Evolutionary conservation across 441 rosid genomes (phyloP), one percentile per base, ranked within the genome.

Genomic region (Pelargonium cotyledonis): DNA sequence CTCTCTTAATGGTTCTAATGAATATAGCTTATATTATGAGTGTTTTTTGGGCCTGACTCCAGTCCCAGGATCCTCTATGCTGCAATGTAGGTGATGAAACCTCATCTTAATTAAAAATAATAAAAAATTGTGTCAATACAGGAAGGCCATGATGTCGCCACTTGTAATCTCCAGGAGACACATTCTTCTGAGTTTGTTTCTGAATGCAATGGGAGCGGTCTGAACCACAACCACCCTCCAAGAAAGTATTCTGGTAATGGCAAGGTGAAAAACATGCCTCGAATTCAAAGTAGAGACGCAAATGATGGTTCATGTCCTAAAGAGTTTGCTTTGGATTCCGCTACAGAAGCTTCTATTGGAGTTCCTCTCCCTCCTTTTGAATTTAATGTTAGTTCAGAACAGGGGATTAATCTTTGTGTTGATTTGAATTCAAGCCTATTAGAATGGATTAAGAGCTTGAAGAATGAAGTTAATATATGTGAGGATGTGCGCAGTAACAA

Each of bases 371-470:
- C 88, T 78, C 76, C 84, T 26, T 89, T 92, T 71, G 84, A 90
- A 82, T 92, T 87, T 81, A 79, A 83, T 77, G 96, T 77, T 57
- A 78, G 79, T 79, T 79, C 83, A 73, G 95, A 88, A 67, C 82
- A 83, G 73, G 98, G 96, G 76, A 80, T 92, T 64, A 90, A 85
- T 67, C 93, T 92, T 65, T 85, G 75, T 68, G 95, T 92, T 76
- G 98, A 92, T 80, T 75, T 92, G 63, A 78, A 77, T 75, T 87
- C 86, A 49, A 83, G 77, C 71, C 91, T 90, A 66, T 78, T 83
- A 71, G 89, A 87, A 16, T 92, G 93, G 98, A 79, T 80, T 68
- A 83, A 80, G 46, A 82, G 84, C 72, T 76, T 86, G 80, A 83
- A 76, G 72, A 74, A 72, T 35, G 87, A 85, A 81, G 83, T 89